Percentiles rank a stretch among this genome's conserved stretches.
phyloP scores from a whole-genome alignment of 148 eudicot species.

The Polygonum maritimum region DNA sequence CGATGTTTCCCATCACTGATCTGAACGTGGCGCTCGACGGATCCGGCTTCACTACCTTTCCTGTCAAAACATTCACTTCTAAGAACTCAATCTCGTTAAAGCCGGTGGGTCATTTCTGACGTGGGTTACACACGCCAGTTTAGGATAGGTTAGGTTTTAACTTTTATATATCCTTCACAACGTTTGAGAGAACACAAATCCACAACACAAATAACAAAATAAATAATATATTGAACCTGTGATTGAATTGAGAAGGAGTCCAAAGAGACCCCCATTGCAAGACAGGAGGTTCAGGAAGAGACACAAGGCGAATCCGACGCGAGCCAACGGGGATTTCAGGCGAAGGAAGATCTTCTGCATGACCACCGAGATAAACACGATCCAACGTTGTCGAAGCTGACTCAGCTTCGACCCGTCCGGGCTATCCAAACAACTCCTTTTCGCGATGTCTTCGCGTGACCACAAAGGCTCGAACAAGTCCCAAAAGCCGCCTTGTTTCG shows the following conservation, averaged over 20 bases:
- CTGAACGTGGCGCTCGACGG: slow-evolving; percentile 17
- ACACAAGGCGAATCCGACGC: neutral
- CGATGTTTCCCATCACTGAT: slow-evolving; percentile 31
- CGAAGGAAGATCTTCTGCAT: neutral
- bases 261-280: neutral
- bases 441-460: neutral
- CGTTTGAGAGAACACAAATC: neutral
- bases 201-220: neutral
- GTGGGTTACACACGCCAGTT: too few species aligned
- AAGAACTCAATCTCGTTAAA: too few species aligned
- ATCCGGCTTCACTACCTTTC: slow-evolving; percentile 30
- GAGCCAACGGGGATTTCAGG: neutral
- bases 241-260: slow-evolving; percentile 1
- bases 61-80: slow-evolving; percentile 10
- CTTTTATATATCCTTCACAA: too few species aligned
- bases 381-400: neutral
- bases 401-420: neutral
- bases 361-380: slow-evolving; percentile 3
- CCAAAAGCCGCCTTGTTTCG: neutral
- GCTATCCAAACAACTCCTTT: neutral
- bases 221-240: neutral
- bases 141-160: too few species aligned
- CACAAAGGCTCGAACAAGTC: neutral
- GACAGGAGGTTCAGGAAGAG: neutral
- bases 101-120: too few species aligned